Base-by-base conservation (phyloP, 2,329 filamentous ascomycete species). In the Talaromyces funiculosus region DNA sequence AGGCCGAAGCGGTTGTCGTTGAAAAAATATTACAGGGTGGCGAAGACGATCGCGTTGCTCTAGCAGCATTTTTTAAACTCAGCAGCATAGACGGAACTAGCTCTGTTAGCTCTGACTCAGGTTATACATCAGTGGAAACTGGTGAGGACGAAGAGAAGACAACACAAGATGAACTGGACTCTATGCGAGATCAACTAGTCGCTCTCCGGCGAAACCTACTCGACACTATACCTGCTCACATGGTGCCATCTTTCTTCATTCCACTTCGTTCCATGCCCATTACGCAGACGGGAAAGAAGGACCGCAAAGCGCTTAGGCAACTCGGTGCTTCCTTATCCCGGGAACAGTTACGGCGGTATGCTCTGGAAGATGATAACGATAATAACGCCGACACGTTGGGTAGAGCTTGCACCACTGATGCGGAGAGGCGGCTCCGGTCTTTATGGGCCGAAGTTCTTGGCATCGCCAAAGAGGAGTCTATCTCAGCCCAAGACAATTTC, bases 1-100 rank as follows among this genome's bases (percentile, higher is more conserved):
- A 81, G 0, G 77, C 81, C 33, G 78, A 26, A 24, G 47, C 20
- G 18, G 29, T 60, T 40, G 29, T 54, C 4, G 35, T 26, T 12
- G 29, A 31, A 31, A 31, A 31, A 31, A 31, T 31, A 31, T 31
- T 51, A 24, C 20, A 51, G 20, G 45, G 26, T 24, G 45, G 45
- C 16, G 20, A 31, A n/a, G 26, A n/a, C 14, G 45, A 51, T 24
- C 45, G 20, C 20, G 45, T 51, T 51, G 45, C 45, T 24, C 20
- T 51, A 24, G 45, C 24, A 51, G 45, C 31, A 55, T 37, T 35
- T 29, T 26, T 8, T 38, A 10, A 16, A 38, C 12, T 42, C 10
- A n/a, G 31, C n/a, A 38, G 16, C 37, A 33, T 33, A 24, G 26
- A 24, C 53, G 10, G 53, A n/a, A 9, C 22, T 51, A 14, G 45